Evolutionary conservation across 129 eudicot genomes (phyloP).

Genomic region (Glebionis coronaria): DNA sequence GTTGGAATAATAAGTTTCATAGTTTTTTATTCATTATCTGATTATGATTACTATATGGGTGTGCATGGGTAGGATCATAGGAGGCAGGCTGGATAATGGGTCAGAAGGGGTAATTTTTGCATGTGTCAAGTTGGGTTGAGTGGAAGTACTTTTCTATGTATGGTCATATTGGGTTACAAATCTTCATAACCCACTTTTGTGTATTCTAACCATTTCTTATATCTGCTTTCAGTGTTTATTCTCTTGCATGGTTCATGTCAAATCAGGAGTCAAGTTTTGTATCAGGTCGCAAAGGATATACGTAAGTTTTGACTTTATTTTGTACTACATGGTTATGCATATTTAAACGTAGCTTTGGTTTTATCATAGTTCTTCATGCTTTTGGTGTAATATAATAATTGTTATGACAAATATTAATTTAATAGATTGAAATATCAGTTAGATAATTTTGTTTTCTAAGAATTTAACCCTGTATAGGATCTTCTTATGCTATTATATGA

Average conservation of each 20-base stretch:
- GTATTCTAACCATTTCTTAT: conserved; percentile 13
- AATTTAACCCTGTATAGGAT: neutral
- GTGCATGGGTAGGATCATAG: no score
- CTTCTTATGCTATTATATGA: neutral
- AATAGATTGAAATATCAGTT: neutral
- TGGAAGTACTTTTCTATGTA: no score
- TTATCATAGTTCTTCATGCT: neutral
- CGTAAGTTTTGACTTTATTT: no score
- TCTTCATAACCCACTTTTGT: no score
- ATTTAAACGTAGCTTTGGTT: neutral
- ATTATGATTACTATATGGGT: no score
- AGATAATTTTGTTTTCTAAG: neutral
- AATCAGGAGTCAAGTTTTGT: conserved; percentile 90
- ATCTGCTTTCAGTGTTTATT: conserved; percentile 67
- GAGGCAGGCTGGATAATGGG: no score
- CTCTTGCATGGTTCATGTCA: conserved; percentile 98
- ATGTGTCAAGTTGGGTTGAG: no score
- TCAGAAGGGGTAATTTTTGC: no score
- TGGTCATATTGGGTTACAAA: no score
- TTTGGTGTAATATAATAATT: neutral
- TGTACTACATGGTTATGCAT: neutral
- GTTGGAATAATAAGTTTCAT: no score
- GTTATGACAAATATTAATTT: neutral
- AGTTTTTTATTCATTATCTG: no score
- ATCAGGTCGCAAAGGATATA: no score